Evolutionary conservation across 768 basidiomycete species (phyloP), one percentile per base, ranked within the genome.

Genomic region (Hericium coralloides): DNA sequence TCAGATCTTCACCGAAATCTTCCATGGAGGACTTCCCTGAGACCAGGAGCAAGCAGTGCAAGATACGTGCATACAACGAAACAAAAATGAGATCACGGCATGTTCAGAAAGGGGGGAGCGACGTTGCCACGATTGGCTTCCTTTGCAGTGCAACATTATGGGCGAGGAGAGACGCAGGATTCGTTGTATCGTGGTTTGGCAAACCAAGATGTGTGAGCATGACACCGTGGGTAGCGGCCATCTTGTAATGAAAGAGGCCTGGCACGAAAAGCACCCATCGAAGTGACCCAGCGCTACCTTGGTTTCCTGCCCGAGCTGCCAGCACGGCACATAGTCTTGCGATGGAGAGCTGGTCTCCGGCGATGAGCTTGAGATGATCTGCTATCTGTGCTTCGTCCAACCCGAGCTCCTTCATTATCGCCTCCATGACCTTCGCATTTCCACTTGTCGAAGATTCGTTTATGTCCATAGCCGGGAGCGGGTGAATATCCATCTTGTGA

Each of bases 181-280:
- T 70, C 4, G 65, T 60, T 2, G 60, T 31, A 2, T 68, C 68
- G 18, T 63, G 55, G 23, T 62, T 39, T 0, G 69, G 62, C n/a
- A 65, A 62, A 3, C 73, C 75, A 43, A 57, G 74, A 58, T 74
- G 72, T 0, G 61, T 69, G 6, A 66, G 52, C 3, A 76, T 47
- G 4, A 67, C 41, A 0, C 71, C 72, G 38, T 64, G 65, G 5
- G 62, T 57, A 31, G 70, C 69, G 4, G 70, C 66, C 22, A 74
- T 72, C 56, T 74, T 71, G 9, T 52, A 64, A 58, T 76, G 75
- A 59, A 75, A 75, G 0, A 75, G 63, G 0, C 74, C 74, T 0
- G 69, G 69, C 17, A 68, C 59, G 61, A 63, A 68, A 0, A 62
- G 63, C 3, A 43, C 62, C 58, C 68, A 63, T 0, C 64, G 58